These are phyloP conservation scores for Oryza meyeriana DNA, from an alignment of 176 grass and related monocot species.

Conservation along the genomic window DNA sequence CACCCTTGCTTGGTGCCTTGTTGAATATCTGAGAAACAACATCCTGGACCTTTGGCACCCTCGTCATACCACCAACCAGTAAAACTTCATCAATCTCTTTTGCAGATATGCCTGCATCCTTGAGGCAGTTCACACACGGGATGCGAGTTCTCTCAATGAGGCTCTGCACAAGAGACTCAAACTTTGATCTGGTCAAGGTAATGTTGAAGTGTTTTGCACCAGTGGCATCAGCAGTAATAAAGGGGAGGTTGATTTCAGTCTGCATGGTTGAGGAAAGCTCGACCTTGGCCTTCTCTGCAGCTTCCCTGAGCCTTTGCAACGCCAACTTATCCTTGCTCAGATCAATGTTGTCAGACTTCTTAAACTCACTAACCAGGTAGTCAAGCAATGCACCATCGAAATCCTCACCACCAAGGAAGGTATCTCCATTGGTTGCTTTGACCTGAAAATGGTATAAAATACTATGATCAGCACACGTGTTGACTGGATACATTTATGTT, in stretches of 20 bases:
- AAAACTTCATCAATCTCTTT: conserved; percentile 96
- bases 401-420: conserved; percentile 98
- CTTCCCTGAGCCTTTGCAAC: conserved; percentile 95
- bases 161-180: conserved; percentile 66
- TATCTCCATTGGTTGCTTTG: conserved; percentile 97
- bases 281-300: conserved; percentile 94
- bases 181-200: conserved; percentile 87
- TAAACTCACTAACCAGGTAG: conserved; percentile 88
- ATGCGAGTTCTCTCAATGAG: conserved; percentile 88
- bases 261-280: conserved; percentile 93
- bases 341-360: conserved; percentile 88
- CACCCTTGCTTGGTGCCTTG: conserved; percentile 91
- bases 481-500: background rate
- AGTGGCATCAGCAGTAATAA: conserved; percentile 88
- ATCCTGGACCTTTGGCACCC: conserved; percentile 95
- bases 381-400: conserved; percentile 84
- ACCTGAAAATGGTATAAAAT: conserved; percentile 49
- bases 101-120: conserved; percentile 81
- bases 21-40: conserved; percentile 85
- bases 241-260: conserved; percentile 95
- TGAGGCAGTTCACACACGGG: conserved; percentile 82
- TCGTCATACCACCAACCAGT: conserved; percentile 96
- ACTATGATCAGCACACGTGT: conserved; percentile 4
- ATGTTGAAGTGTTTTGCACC: conserved; percentile 98
- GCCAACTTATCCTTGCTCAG: conserved; percentile 81